Evolutionary conservation across 202 grass and related monocot species (phyloP).

Genomic region (Schoenoplectus triqueter): DNA sequence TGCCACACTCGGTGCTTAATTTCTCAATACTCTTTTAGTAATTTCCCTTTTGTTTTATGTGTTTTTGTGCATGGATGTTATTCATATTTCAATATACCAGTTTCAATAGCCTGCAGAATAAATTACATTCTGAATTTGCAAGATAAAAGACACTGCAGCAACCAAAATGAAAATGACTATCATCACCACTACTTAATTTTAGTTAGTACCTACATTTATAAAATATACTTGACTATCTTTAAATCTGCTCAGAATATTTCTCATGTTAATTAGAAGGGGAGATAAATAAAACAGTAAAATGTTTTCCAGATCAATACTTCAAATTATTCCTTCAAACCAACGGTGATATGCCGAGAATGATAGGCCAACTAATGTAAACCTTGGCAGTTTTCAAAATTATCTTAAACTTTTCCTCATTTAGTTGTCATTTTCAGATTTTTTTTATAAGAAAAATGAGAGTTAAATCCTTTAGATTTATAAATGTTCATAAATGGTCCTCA

Average conservation of each 20-base stretch:
- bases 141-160: background rate
- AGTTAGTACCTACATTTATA: background rate
- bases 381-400: conserved; percentile 15
- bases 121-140: background rate
- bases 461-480: no score
- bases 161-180: conserved; percentile 6
- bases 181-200: background rate
- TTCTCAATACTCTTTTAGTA: background rate
- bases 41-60: background rate
- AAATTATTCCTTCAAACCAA: no score
- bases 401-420: background rate
- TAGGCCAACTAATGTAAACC: background rate
- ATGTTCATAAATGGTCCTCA: no score
- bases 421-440: background rate
- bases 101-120: background rate
- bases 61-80: background rate
- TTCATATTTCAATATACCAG: background rate
- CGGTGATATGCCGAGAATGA: background rate
- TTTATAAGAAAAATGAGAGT: no score
- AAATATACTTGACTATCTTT: background rate
- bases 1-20: background rate
- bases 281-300: background rate
- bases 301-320: background rate
- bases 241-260: background rate
- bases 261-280: background rate